These are phyloP conservation scores for Phanerodontia chrysosporium DNA, from an alignment of 768 basidiomycete species.

Conservation along the genomic window DNA sequence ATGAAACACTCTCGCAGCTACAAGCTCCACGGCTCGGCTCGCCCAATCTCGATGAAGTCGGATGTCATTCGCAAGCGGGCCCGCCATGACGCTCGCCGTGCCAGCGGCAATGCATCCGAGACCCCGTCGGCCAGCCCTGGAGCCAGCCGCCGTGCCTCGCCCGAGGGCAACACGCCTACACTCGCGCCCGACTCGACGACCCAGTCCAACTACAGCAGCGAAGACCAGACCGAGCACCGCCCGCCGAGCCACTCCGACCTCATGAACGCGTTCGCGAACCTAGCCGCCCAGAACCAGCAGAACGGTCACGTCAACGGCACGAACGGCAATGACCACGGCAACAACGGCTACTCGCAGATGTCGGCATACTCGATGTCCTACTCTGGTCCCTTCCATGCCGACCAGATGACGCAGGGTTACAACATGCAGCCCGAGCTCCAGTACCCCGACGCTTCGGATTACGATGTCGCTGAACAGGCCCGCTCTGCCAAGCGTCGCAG, in stretches of 20 bases:
- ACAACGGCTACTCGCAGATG: conserved; percentile 16
- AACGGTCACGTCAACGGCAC: conserved; percentile 8
- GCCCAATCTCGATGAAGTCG: conserved; percentile 89
- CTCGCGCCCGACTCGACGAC: conserved; percentile 71
- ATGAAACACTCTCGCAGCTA: conserved; percentile 37
- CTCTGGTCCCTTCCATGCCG: conserved; percentile 75
- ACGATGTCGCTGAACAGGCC: conserved; percentile 22
- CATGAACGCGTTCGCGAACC: conserved; percentile 39
- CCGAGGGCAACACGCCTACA: conserved; percentile 52
- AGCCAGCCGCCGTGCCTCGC: conserved; percentile 70
- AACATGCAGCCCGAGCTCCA: conserved; percentile 44
- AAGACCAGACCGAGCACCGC: conserved; percentile 42
- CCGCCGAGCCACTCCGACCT: conserved; percentile 46
- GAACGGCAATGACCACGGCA: conserved; percentile 14
- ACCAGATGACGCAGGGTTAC: conserved; percentile 56
- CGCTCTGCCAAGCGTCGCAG: conserved; percentile 64
- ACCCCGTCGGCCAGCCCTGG: conserved; percentile 76
- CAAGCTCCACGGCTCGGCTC: conserved; percentile 80
- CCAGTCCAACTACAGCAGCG: conserved; percentile 40
- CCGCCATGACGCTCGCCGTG: conserved; percentile 69
- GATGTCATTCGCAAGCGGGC: conserved; percentile 87
- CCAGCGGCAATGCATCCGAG: conserved; percentile 49
- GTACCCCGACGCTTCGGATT: conserved; percentile 39
- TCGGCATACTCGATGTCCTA: conserved; percentile 38
- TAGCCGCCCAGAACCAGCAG: conserved; percentile 16